Evolutionary conservation across 495 filamentous ascomycete genomes (phyloP), one percentile per base, ranked within the genome.

Genomic region (Penicillium simplicissimum): DNA sequence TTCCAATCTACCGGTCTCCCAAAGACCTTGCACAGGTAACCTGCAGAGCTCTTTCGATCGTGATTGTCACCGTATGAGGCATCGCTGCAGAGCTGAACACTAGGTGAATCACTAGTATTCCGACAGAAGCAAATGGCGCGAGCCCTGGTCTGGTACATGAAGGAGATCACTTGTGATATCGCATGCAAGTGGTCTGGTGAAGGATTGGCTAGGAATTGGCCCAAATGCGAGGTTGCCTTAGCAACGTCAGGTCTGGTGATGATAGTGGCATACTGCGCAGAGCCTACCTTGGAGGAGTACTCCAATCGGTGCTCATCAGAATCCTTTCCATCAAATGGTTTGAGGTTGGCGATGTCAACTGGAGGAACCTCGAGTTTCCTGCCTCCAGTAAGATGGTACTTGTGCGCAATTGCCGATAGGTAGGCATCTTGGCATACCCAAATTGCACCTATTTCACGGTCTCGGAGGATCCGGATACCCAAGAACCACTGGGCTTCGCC

Each of bases 401-500:
- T 19, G n/a, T 47, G 17, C n/a, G 43, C n/a, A 0, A 47, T 47
- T 47, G 19, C 0, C 4, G 43, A 47, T 23, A 25, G 1, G n/a
- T 47, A 47, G 17, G 43, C 6, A 47, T 47, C 43, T 21, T 47
- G n/a, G 11, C 43, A 47, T 10, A 47, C 7, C 43, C n/a, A 47
- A 25, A 47, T 19, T 2, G n/a, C 43, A 13, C 43, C 43, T 25
- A 1, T 47, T 7, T 47, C 0, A 2, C 43, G n/a, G 11, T 47
- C 11, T 1, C 43, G 3, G n/a, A 47, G 17, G 11, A 47, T 47
- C 1, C 43, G 43, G 10, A 47, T 47, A 21, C 43, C 43, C 0
- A 47, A n/a, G 19, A 47, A 47, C 43, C 43, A 47, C 43, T 47
- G n/a, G 5, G 43, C 43, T 47, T 47, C 43, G 43, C 43, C 43